Base-by-base conservation (phyloP, 768 basidiomycete genomes). In the Hypholoma fasciculare region DNA sequence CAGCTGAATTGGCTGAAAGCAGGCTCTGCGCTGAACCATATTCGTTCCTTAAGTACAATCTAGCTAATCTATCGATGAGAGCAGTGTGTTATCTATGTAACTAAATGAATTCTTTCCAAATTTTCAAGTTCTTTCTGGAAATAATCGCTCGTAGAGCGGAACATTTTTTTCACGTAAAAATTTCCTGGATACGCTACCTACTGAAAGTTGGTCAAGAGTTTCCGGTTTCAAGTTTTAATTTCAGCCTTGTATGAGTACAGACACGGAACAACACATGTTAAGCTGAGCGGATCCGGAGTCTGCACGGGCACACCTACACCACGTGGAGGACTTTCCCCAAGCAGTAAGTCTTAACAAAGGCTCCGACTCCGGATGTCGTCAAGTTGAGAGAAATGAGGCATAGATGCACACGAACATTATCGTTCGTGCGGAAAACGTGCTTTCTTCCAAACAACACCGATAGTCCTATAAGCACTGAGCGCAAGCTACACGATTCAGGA, bases 11-110 rank as follows among this genome's bases (percentile, higher is more conserved):
- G 96, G 96, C 76, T 99, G 56, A 77, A 79, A 53, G 88, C 89
- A 20, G 96, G 96, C 3, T 92, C 90, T 34, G 96, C 96, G 1
- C 70, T 99, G 64, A 99, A 98, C 71, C 75, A 87, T 72, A 98
- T 98, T 61, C 86, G 90, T 46, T 85, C 87, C 11, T 78, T 76
- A 52, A 77, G 83, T 65, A 54, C 16, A 19, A 26, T 12, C 34
- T 39, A 26, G 8, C 34, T 39, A n/a, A 39, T 17, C 7, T 17
- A 11, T 39, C 16, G 14, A 16, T 51, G 7, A 23, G 17, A 16
- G 23, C 30, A 6, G 19, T 13, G 9, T n/a, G 9, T 2, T n/a
- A 38, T 38, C n/a, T 40, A 52, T 16, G 51, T 14, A 16, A 13
- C 14, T 23, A 23, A 17, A 19, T 46, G n/a, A 8, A 20, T 23